Conservation (phyloP, 2,329 filamentous ascomycete genomes). For the Biscogniauxia marginata region DNA sequence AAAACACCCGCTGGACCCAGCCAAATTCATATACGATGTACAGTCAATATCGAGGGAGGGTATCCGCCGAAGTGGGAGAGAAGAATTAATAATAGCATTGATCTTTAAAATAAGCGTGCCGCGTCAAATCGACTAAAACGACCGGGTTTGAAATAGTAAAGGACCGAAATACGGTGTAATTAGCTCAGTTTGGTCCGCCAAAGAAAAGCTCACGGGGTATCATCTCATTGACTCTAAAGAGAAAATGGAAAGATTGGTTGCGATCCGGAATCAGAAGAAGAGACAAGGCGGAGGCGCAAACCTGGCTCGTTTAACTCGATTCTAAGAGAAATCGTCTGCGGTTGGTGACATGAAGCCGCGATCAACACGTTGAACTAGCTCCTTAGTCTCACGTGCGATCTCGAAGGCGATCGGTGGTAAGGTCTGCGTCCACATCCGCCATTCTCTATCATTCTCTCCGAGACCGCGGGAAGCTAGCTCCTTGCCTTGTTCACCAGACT, state of each 20-base stretch:
- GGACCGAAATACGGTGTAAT: neutral
- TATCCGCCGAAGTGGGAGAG: too few species aligned
- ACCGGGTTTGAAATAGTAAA: neutral
- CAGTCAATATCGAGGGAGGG: too few species aligned
- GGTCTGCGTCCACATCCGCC: conserved; percentile 65
- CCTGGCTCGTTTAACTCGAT: conserved; percentile 13
- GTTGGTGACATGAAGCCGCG: conserved; percentile 35
- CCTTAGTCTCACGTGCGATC: conserved; percentile 79
- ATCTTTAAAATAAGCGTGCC: conserved; percentile 7
- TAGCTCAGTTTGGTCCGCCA: neutral
- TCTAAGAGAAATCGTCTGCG: conserved; percentile 47
- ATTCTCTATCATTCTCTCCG: conserved; percentile 52
- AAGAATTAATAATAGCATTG: conserved; percentile 14
- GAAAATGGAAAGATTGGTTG: neutral
- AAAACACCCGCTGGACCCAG: too few species aligned
- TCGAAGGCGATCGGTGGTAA: conserved; percentile 85
- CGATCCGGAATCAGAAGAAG: conserved; percentile 17
- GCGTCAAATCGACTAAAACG: conserved; percentile 4
- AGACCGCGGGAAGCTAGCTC: conserved; percentile 54
- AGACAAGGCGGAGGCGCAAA: conserved; percentile 21
- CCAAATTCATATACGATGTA: too few species aligned
- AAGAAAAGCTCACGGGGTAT: conserved; percentile 16
- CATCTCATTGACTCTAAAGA: conserved; percentile 12
- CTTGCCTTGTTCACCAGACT: conserved; percentile 60
- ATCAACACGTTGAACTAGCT: conserved; percentile 55